A percentile compares a stretch with the other conserved stretches of the same genome.
phyloP scores from a whole-genome alignment of 2,329 filamentous ascomycete genomes.

The Aspergillus sp. region DNA sequence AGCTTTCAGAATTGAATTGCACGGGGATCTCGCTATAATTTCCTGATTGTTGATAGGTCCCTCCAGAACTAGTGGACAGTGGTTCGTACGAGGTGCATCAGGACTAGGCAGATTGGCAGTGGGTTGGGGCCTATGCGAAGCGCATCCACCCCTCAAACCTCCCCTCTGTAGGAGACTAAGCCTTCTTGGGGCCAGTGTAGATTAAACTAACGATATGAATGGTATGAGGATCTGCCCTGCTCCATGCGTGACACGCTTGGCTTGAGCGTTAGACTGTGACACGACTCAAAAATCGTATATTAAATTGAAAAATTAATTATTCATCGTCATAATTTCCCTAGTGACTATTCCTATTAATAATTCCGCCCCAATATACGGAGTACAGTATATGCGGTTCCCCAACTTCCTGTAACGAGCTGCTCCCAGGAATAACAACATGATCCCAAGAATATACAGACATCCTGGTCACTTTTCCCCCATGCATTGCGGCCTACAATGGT shows the following conservation, averaged over 20 bases:
- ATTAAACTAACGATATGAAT: background rate
- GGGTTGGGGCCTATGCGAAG: background rate
- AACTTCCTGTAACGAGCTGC: background rate
- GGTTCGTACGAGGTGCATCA: background rate
- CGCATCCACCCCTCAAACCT: background rate
- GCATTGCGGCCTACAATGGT: background rate
- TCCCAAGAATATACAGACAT: background rate
- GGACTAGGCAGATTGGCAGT: background rate
- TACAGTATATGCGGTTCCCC: background rate
- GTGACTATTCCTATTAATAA: background rate
- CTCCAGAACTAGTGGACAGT: background rate
- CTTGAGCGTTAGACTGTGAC: background rate
- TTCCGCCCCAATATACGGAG: background rate
- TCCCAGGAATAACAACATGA: background rate
- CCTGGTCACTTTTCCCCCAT: background rate
- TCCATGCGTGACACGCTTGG: background rate
- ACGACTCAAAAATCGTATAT: background rate
- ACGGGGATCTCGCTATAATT: background rate
- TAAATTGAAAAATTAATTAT: background rate
- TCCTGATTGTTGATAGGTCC: background rate
- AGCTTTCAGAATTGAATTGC: background rate
- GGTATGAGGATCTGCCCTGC: background rate
- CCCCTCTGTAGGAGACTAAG: background rate
- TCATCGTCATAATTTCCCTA: background rate
- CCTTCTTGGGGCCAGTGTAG: background rate